These are phyloP conservation scores for Schizochytrium sp. DNA, from an alignment of 108 stramenopile species.

Conservation along the genomic window DNA sequence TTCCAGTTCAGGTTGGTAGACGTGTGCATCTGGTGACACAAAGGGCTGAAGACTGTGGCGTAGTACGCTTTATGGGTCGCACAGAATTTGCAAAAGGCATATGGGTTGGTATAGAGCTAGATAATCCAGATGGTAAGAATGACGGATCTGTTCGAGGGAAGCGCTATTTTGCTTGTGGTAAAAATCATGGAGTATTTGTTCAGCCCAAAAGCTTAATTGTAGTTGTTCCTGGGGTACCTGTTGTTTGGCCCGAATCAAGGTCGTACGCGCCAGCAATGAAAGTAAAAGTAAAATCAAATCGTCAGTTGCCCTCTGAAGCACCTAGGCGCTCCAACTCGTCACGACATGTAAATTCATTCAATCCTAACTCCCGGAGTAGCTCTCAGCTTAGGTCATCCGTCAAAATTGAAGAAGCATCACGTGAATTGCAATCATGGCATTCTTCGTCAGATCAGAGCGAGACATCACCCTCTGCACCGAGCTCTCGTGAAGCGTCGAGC, in stretches of 20 bases:
- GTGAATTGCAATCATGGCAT: no score
- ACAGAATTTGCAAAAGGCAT: slow-evolving; percentile 68
- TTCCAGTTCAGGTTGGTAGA: not conserved
- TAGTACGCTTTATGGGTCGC: slow-evolving; percentile 27
- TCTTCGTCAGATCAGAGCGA: no score
- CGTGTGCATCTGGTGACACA: not conserved
- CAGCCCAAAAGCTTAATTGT: not conserved
- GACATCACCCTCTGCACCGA: no score
- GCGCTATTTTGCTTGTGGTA: slow-evolving; percentile 69
- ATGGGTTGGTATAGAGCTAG: slow-evolving; percentile 73
- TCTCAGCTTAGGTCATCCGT: no score
- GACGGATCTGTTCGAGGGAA: slow-evolving; percentile 67
- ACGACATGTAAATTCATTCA: no score
- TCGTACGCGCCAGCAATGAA: not conserved
- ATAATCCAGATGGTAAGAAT: slow-evolving; percentile 69
- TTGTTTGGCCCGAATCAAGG: not conserved
- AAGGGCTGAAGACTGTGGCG: not conserved
- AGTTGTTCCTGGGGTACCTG: not conserved
- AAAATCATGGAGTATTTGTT: slow-evolving; percentile 64
- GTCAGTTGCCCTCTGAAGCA: no score
- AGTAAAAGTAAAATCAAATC: no score
- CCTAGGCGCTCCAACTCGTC: no score
- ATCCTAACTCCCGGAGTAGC: no score
- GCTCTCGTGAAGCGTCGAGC: not conserved
- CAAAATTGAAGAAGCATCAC: no score